phyloP scores from a whole-genome alignment of 2,329 filamentous ascomycete genomes.

The Colletotrichum sp. region DNA sequence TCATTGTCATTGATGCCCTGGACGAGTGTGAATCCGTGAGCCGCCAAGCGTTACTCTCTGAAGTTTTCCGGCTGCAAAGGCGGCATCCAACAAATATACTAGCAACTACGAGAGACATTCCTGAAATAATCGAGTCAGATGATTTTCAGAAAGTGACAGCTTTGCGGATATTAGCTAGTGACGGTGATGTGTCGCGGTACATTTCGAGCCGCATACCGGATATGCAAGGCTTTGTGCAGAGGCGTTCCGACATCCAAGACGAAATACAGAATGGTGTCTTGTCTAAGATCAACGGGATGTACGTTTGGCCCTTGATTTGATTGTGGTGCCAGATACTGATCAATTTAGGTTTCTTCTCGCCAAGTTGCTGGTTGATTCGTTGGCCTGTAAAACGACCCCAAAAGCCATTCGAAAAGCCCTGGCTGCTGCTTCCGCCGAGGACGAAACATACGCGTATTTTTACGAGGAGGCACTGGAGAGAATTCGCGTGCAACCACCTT shows the following conservation, averaged over 20 bases:
- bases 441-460: not conserved
- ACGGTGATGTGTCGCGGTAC: slow-evolving; percentile 16
- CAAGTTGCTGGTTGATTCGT: not conserved
- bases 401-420: not conserved
- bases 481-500: slow-evolving; percentile 33
- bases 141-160: not conserved
- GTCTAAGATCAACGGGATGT: slow-evolving; percentile 20
- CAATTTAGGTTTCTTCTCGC: slow-evolving; percentile 11
- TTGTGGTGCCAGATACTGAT: not conserved
- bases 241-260: not conserved
- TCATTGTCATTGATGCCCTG: not conserved
- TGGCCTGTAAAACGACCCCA: not conserved
- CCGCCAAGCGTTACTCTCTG: not conserved
- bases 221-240: not conserved
- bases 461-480: slow-evolving; percentile 41
- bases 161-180: slow-evolving; percentile 7
- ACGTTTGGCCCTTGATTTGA: not conserved
- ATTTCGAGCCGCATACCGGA: not conserved
- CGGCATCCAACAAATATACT: accelerated
- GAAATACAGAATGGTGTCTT: not conserved
- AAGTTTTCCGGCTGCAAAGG: not conserved
- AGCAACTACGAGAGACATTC: accelerated
- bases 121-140: accelerated
- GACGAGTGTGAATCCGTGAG: not conserved
- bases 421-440: not conserved